phyloP scores from a whole-genome alignment of 257 asterid genomes.

The Solanum dulcamara region DNA sequence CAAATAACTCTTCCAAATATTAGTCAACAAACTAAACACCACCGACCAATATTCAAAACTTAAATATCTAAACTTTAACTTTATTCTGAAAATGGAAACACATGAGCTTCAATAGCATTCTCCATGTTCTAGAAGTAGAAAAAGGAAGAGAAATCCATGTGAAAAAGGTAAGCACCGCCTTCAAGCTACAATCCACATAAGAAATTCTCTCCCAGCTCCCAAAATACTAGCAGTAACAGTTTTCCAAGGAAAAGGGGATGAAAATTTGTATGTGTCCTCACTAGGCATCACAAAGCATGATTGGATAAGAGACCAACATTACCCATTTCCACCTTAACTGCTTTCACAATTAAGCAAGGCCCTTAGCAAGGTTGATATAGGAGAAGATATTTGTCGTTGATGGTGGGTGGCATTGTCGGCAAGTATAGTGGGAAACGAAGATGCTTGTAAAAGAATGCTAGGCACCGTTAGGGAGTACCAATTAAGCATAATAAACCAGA shows the following conservation, averaged over 20 bases:
- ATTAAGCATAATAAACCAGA: neutral
- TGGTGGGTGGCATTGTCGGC: neutral
- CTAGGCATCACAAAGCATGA: neutral
- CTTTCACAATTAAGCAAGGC: neutral
- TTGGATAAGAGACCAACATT: neutral
- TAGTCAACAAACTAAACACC: neutral
- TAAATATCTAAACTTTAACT: neutral
- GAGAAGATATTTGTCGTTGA: neutral
- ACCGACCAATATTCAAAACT: neutral
- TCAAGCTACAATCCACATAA: neutral
- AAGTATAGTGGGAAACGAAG: neutral
- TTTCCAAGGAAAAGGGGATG: neutral
- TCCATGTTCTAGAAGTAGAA: neutral
- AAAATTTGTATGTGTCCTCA: neutral
- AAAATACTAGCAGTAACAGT: neutral
- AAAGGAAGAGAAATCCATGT: neutral
- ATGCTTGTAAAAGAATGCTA: neutral
- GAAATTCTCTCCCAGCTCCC: neutral
- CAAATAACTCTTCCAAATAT: neutral
- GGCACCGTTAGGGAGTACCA: neutral
- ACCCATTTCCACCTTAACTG: no score
- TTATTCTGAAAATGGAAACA: neutral
- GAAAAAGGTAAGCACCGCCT: neutral
- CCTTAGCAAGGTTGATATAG: neutral
- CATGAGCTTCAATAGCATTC: neutral